Base-by-base conservation (phyloP, 176 grass and related monocot genomes). In the Carex cristatella region DNA sequence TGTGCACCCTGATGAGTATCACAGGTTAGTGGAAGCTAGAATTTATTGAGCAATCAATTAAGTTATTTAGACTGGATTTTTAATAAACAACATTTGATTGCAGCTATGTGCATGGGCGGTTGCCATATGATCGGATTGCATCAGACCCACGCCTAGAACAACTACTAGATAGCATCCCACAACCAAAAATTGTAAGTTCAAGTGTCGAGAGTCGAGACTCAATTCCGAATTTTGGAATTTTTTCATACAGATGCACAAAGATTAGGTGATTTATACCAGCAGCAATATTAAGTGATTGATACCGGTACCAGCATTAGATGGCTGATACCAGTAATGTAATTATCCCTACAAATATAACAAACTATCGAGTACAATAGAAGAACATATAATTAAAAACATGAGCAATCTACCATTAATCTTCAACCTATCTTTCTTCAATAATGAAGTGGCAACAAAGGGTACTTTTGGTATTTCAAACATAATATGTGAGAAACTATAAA, bases 1-100 rank as follows among this genome's bases (percentile, higher is more conserved):
- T 69, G 90, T 94, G 66, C 93, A 98, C 60, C 91, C 95, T n/a
- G 91, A 98, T 33, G 93, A 98, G 85, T 98, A 98, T 80, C 95
- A 98, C 93, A 92, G 95, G 95, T 98, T 59, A 46, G 90, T 76
- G 27, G 16, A 31, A 71, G 30, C 35, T 87, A 31, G 12, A 35
- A 76, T 27, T 32, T 11, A 48, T 49, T 53, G 40, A 49, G 0
- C 4, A 51, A 10, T 58, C 54, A 77, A 16, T 64, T 78, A 35
- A 19, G 6, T 61, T 35, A 14, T 44, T 62, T 59, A 58, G 61
- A n/a, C 11, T 62, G 62, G 5, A 46, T 75, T 1, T 32, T 54
- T 37, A 42, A 40, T 23, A 65, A 61, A 84, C 32, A 38, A 30
- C 15, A n/a, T 16, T 32, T 69, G 73, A 1, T 69, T 87, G 78